Base-by-base conservation (phyloP, 2,329 filamentous ascomycete genomes). In the Dissoconium aciculare region DNA sequence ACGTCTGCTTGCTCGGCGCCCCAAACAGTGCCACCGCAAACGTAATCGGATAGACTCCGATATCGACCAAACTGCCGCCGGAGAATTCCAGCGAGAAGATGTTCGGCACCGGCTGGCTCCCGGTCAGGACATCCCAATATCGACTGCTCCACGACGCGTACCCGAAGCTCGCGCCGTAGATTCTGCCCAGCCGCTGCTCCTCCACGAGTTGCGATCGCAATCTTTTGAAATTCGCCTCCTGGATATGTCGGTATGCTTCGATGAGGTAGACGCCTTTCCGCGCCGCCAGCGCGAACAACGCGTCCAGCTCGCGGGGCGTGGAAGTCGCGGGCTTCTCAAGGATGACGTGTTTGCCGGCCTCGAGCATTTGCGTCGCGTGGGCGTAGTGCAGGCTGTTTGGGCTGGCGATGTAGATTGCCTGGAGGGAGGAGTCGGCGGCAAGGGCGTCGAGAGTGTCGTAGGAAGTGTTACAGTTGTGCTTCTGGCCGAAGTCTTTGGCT, bases 301-400 rank as follows among this genome's bases (percentile, higher is more conserved):
- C 48, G 19, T 60, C 52, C 3, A 64, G 50, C 38, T 65, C 59
- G 2, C 43, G 38, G 15, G 50, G 41, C 2, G 55, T 65, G 14
- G 52, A 56, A 15, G 59, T 60, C 0, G 59, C 56, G 4, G 62
- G 62, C 42, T 66, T 66, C 43, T 66, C 62, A n/a, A 66, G 46
- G 16, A 66, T 53, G 36, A 65, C 60, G 41, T 66, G 55, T 40
- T 64, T 65, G 30, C 55, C 53, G 3, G 56, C 60, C 4, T 43
- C 26, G 17, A 66, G 50, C 21, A 60, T 47, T 11, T 46, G 41
- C 36, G 59, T 60, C 11, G 61, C 58, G 37, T 64, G 62, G 23
- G 45, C 48, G 45, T 57, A 59, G 49, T 65, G 62, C 25, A 62
- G 50, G 24, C 54, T 56, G 47, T 64, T 65, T 19, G 62, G 62